Base-by-base conservation (phyloP, 2,329 filamentous ascomycete species). In the Endocalyx cinctus region DNA sequence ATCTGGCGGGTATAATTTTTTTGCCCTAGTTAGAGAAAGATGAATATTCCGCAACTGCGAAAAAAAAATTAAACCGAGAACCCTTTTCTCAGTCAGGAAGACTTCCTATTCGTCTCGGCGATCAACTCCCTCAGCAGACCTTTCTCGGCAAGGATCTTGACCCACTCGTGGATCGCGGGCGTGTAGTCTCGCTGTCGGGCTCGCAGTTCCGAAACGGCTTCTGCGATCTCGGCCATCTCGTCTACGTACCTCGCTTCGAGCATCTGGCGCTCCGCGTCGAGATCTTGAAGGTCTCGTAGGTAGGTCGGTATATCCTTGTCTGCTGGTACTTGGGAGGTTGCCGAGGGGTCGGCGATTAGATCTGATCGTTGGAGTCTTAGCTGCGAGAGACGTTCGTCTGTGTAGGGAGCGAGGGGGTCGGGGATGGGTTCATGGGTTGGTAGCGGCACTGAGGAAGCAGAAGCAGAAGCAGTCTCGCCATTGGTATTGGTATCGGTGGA, bases 151-250 rank as follows among this genome's bases (percentile, higher is more conserved):
- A 94, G 67, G 41, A 74, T 75, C 43, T 72, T 71, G 27, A 89
- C 59, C 79, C 85, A 90, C 23, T 60, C 66, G 46, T 84, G 77
- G 15, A 90, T 69, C 1, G 79, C 75, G 1, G 78, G 76, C 1
- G 76, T 79, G 50, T 84, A 85, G 50, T 94, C 84, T 49, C 77
- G 72, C 48, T 74, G 72, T 3, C 79, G 65, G 17, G 70, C 69
- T 15, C 62, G 60, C 4, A 78, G 74, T 29, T 71, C 69, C 28
- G 66, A 59, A 15, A 72, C 64, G 37, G 77, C 73, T 10, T 69
- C 66, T 2, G 60, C 61, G 25, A 44, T 34, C 1, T 35, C 27
- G 5, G 58, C 54, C 20, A 66, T 45, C 48, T 80, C 76, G n/a
- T 63, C 61, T 12, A 64, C 55, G 35, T 76, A 74, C 35, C 65